Evolutionary conservation across 352 stramenopile species (phyloP), one percentile per base, ranked within the genome.

Genomic region (Globisporangium carolinianum): DNA sequence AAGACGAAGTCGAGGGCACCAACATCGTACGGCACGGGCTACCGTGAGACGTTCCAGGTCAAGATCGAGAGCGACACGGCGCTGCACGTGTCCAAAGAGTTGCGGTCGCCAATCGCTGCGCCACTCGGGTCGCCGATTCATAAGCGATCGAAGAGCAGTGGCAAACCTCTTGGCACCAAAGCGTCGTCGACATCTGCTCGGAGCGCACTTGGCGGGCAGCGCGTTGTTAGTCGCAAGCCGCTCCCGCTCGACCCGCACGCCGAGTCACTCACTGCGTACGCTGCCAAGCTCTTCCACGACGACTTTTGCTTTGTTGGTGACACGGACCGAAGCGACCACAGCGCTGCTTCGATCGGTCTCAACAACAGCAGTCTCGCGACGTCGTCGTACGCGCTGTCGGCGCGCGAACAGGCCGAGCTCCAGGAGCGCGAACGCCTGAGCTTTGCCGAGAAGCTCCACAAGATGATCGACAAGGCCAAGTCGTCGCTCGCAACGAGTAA

Each of bases 401-500:
- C 62, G 36, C 60, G 55, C 9, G 70, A 74, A 42, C 73, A 69
- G 53, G 69, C 69, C 14, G 70, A 79, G 51, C 65, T 75, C 10
- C 65, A 70, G 57, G 79, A 89, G 48, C 69, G 72, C 11, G 76
- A 88, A 42, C 67, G 83, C 6, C 50, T 94, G 47, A 91, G 78
- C 24, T 94, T 94, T 63, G 83, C 83, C 9, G 81, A 94, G 49
- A 94, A 94, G 46, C 58, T 94, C 12, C 83, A 94, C 71, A 89
- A 89, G 51, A 91, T 91, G 83, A 94, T 94, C 55, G 83, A 94
- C 55, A 88, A 89, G 53, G 79, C 83, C 7, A 89, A 94, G 57
- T 83, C 73, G 1, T 79, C 71, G 10, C 59, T 89, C 8, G 71
- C 76, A 11, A 60, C 47, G 10, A 63, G 45, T 15, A 63, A 55